Evolutionary conservation across 768 basidiomycete genomes (phyloP).

Genomic region (Podaxis sp.): DNA sequence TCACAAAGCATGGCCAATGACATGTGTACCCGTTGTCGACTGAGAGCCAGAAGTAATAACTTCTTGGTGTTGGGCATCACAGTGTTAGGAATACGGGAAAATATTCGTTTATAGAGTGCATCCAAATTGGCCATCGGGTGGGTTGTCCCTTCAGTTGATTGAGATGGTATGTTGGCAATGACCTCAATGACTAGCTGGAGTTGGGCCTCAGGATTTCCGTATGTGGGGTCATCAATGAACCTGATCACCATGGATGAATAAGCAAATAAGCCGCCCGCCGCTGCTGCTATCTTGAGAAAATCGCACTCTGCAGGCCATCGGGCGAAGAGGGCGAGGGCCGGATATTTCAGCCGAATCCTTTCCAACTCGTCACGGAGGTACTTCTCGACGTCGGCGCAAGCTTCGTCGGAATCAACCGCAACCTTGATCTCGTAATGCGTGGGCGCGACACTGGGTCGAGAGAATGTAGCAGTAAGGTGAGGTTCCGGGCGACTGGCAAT

Average conservation of each 20-base stretch:
- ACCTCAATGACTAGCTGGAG: neutral
- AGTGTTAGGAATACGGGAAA: neutral
- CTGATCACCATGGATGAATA: constrained; percentile 24
- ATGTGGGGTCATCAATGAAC: constrained; percentile 19
- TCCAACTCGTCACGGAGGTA: constrained; percentile 19
- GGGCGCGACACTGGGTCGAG: neutral
- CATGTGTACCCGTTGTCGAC: neutral
- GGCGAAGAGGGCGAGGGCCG: neutral
- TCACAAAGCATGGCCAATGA: too few relatives aligned
- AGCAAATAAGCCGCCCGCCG: constrained; percentile 26
- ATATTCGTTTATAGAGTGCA: neutral
- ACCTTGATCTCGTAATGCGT: constrained; percentile 2
- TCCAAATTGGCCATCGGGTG: neutral
- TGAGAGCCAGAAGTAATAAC: neutral
- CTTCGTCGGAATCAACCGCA: constrained; percentile 12
- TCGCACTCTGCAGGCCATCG: constrained; percentile 20
- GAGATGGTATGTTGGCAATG: neutral
- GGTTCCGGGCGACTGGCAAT: constrained; percentile 28
- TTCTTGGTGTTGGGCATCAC: neutral
- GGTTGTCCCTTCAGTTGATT: neutral
- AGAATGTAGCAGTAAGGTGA: constrained; percentile 18
- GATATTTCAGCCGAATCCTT: constrained; percentile 13
- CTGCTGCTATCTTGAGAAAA: constrained; percentile 18
- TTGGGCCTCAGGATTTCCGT: neutral
- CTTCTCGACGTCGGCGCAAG: constrained; percentile 19